phyloP scores from a whole-genome alignment of 1,284 basidiomycete species.

The Trichosporon inkin region DNA sequence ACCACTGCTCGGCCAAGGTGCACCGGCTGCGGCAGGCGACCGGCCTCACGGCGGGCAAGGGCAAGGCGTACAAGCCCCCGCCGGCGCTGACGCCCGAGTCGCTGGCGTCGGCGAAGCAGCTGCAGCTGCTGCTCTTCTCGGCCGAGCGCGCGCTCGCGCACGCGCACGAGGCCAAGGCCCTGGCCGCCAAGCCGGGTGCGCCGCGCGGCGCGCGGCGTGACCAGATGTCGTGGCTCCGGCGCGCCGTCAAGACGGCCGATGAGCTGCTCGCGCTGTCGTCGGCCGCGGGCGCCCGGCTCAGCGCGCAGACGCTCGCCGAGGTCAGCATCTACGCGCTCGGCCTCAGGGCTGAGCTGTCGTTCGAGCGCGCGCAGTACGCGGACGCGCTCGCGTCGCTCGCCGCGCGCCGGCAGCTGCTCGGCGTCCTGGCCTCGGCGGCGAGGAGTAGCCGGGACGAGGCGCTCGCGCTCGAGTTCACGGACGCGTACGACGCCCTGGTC shows the following conservation, averaged over 20 bases:
- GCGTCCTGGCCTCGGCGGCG: constrained; percentile 60
- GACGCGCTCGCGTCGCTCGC: constrained; percentile 72
- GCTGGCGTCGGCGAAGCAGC: constrained; percentile 56
- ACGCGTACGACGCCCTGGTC: constrained; percentile 85
- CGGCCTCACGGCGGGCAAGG: constrained; percentile 82
- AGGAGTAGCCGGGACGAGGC: constrained; percentile 77
- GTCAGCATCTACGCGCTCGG: constrained; percentile 50
- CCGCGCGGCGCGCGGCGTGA: constrained; percentile 30
- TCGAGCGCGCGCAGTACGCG: constrained; percentile 64
- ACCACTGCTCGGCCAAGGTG: constrained; percentile 83
- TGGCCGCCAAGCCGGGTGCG: constrained; percentile 27
- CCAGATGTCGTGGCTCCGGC: constrained; percentile 63
- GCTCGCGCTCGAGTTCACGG: constrained; percentile 75
- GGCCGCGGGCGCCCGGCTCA: constrained; percentile 36
- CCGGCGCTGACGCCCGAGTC: constrained; percentile 61
- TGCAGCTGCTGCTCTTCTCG: constrained; percentile 80
- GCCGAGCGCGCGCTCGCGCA: constrained; percentile 89
- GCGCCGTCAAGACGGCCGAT: constrained; percentile 76
- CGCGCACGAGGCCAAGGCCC: constrained; percentile 69
- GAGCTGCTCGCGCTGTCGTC: constrained; percentile 71
- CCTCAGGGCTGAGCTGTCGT: constrained; percentile 49
- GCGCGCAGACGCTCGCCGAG: constrained; percentile 43
- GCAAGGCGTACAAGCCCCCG: constrained; percentile 79
- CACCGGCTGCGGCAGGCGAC: constrained; percentile 79
- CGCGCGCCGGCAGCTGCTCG: constrained; percentile 65